Evolutionary conservation across 768 basidiomycete genomes (phyloP), one percentile per base, ranked within the genome.

Genomic region (Lactarius akahatsu): DNA sequence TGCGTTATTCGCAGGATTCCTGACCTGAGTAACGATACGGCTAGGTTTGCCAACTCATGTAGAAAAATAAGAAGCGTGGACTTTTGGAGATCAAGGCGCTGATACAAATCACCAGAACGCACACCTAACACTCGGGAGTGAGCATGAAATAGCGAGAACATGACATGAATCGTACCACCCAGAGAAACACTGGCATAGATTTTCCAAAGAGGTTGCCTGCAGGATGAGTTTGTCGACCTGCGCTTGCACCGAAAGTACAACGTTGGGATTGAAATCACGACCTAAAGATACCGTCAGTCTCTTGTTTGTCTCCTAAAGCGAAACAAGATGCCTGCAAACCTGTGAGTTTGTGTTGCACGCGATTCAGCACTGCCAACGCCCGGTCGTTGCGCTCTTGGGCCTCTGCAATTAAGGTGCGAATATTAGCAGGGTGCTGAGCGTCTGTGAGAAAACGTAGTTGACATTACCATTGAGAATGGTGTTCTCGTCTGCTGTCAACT

Each of bases 171-270:
- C 85, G 61, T 72, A 90, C 95, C 94, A 96, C 75, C 95, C 95
- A 68, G 94, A 92, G 81, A 96, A 97, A 73, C 94, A 95, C 75
- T 96, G 96, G 75, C 94, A 97, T 2, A 98, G 85, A 75, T 98
- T 97, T 76, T 98, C 96, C 54, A 98, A 76, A 16, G 92, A 89
- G 4, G 92, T 97, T 4, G 97, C 94, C 76, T 98, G 94, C 69
- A 88, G 83, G 69, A 99, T 98, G 61, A 99, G 81, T 75, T 91
- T 90, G 73, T 95, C 92, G 15, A 99, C 97, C 76, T 99, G 97
- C 11, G 80, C 84, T 30, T 82, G 78, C n/a, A 98, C 91, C 10
- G 82, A 78, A 57, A 98, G 81, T 1, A 82, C 80, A 57, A 86
- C 78, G 5, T 92, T 88, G 0, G 94, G 91, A 73, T 96, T 92